Evolutionary conservation across 164 flowering plant species (phyloP).

Genomic region (Annona squamosa): DNA sequence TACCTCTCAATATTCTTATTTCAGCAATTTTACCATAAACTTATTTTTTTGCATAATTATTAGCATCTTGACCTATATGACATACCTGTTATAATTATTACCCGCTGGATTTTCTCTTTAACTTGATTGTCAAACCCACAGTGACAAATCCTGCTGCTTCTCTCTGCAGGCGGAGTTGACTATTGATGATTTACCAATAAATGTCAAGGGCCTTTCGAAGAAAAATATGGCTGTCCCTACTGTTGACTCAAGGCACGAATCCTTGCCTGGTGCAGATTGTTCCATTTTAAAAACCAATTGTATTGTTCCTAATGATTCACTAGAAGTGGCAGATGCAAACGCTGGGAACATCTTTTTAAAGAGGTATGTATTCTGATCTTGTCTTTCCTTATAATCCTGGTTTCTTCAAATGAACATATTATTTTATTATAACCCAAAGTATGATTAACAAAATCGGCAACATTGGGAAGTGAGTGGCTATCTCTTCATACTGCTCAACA

Average conservation of each 20-base stretch:
- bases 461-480: not conserved
- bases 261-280: conserved; percentile 17
- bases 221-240: conserved; percentile 8
- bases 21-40: no score
- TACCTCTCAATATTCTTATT: no score
- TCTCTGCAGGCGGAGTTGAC: conserved; percentile 32
- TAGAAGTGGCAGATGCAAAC: conserved; percentile 19
- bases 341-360: conserved; percentile 49
- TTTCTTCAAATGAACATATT: no score
- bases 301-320: conserved; percentile 16
- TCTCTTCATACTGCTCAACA: not conserved
- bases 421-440: not conserved
- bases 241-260: conserved; percentile 13
- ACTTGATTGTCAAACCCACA: no score
- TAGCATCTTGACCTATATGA: no score
- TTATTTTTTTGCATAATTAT: no score
- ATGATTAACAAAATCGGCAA: not conserved
- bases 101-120: no score
- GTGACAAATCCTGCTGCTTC: no score
- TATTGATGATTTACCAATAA: conserved; percentile 14
- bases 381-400: not conserved
- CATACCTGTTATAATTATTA: no score
- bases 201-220: conserved; percentile 13
- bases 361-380: conserved; percentile 36
- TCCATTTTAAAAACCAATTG: conserved; percentile 15